These are phyloP conservation scores for Neonectria magnoliae DNA, from an alignment of 2,329 filamentous ascomycete genomes.

Conservation along the genomic window DNA sequence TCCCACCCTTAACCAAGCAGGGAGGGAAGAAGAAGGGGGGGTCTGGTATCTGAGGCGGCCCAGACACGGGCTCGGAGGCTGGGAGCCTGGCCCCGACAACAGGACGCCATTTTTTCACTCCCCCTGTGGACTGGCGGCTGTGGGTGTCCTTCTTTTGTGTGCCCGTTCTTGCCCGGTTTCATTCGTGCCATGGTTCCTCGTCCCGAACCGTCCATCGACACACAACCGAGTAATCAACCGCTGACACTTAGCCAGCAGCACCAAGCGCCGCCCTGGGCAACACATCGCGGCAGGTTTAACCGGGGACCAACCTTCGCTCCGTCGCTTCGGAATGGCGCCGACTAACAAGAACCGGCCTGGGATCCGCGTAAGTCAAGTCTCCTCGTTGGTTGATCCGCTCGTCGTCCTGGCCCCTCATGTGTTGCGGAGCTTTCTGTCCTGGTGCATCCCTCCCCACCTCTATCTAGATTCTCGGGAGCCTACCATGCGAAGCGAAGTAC, in stretches of 20 bases:
- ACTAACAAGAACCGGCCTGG: conserved; percentile 19
- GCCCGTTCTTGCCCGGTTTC: conserved; percentile 14
- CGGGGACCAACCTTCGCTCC: conserved; percentile 10
- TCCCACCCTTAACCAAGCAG: not conserved
- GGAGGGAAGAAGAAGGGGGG: not conserved
- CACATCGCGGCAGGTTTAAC: conserved; percentile 19
- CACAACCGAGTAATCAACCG: conserved; percentile 16
- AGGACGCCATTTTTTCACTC: not conserved
- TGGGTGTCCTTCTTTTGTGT: not conserved
- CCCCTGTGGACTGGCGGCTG: not conserved
- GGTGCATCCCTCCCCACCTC: not conserved
- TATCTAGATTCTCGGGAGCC: not conserved
- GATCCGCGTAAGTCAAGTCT: conserved; percentile 32
- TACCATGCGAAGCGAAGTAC: not conserved
- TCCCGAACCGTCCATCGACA: not conserved
- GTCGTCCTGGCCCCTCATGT: conserved; percentile 1
- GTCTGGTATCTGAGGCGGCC: not conserved
- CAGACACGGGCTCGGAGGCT: not conserved
- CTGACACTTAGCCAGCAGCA: not conserved
- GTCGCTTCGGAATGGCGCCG: conserved; percentile 28
- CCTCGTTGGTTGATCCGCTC: conserved; percentile 16
- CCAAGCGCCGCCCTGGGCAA: conserved; percentile 3
- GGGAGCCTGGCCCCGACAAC: not conserved
- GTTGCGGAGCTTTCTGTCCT: conserved; percentile 5
- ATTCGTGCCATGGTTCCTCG: conserved; percentile 1